A percentile compares a stretch with the other conserved stretches of the same genome.
Evolutionary conservation across 2,329 filamentous ascomycete genomes (phyloP).

Genomic region (Xylaria multiplex): DNA sequence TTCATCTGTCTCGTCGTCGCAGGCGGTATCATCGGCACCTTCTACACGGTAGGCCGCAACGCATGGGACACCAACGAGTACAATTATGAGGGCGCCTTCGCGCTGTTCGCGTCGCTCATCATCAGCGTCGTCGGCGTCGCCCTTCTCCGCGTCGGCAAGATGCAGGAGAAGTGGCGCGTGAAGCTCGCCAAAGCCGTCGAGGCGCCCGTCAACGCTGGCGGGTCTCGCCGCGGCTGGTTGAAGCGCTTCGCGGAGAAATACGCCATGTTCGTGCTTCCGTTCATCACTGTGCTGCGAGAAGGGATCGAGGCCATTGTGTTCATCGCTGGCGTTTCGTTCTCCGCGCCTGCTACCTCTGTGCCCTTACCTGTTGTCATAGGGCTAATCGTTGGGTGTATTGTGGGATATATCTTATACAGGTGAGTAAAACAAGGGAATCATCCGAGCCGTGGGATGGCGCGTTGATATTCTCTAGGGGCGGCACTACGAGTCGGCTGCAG

Average conservation of each 20-base stretch:
- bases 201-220: conserved; percentile 57
- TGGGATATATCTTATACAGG: conserved; percentile 83
- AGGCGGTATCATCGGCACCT: conserved; percentile 74
- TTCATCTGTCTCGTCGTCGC: conserved; percentile 73
- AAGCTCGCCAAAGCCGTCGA: conserved; percentile 80
- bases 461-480: conserved; percentile 57
- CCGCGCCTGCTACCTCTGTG: conserved; percentile 77
- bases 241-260: conserved; percentile 79
- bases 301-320: conserved; percentile 89
- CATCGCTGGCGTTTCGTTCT: conserved; percentile 83
- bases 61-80: conserved; percentile 75
- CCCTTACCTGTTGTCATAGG: conserved; percentile 81
- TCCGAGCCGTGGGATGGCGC: background rate
- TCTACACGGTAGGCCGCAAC: conserved; percentile 75
- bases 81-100: conserved; percentile 84
- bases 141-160: conserved; percentile 81
- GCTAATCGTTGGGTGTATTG: conserved; percentile 69
- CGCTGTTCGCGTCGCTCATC: conserved; percentile 78
- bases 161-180: conserved; percentile 87
- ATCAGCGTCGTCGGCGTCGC: conserved; percentile 85
- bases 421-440: conserved; percentile 54
- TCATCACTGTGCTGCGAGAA: conserved; percentile 87
- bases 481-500: conserved; percentile 73
- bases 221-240: conserved; percentile 55
- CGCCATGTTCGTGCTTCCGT: conserved; percentile 85